Conservation (phyloP, 192 early-diverging fungal species). For the Bifiguratus adelaidae region DNA sequence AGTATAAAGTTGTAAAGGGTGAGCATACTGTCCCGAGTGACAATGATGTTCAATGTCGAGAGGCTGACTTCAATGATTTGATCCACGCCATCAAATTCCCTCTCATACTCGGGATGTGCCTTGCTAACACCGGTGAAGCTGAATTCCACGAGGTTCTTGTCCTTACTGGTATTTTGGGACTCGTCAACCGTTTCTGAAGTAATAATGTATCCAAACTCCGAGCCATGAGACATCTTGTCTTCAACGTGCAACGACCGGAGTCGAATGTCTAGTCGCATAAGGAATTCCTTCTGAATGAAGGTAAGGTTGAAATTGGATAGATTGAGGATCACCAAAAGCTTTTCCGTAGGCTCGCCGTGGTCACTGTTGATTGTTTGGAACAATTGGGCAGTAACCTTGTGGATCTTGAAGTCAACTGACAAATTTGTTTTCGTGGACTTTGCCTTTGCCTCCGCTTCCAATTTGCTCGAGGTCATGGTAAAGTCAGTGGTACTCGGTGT, state of each 20-base stretch:
- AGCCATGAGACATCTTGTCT: slow-evolving; percentile 41
- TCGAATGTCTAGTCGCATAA: slow-evolving; percentile 59
- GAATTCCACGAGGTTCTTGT: slow-evolving; percentile 37
- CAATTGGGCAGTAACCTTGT: slow-evolving; percentile 51
- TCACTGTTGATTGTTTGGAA: too few species aligned
- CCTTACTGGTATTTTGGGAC: slow-evolving; percentile 20
- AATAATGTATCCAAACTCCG: slow-evolving; percentile 46
- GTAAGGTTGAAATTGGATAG: slow-evolving; percentile 61
- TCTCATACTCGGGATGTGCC: slow-evolving; percentile 43
- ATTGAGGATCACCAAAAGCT: slow-evolving; percentile 54
- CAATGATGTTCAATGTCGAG: slow-evolving; percentile 54
- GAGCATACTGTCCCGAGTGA: slow-evolving; percentile 59
- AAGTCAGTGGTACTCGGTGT: slow-evolving; percentile 44
- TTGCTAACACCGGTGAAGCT: slow-evolving; percentile 50
- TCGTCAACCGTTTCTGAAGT: slow-evolving; percentile 28
- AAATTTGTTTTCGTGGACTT: slow-evolving; percentile 11
- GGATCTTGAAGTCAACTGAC: slow-evolving; percentile 51
- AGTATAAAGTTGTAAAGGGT: slow-evolving; percentile 68
- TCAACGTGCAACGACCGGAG: slow-evolving; percentile 68
- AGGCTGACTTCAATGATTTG: slow-evolving; percentile 56
- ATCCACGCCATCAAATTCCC: slow-evolving; percentile 47
- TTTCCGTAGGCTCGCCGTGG: slow-evolving; percentile 8
- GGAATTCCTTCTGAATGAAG: slow-evolving; percentile 56
- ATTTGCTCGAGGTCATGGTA: background rate
- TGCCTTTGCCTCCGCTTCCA: slow-evolving; percentile 2